Conservation (phyloP, 176 grass and related monocot species). For the Oryza glaberrima region DNA sequence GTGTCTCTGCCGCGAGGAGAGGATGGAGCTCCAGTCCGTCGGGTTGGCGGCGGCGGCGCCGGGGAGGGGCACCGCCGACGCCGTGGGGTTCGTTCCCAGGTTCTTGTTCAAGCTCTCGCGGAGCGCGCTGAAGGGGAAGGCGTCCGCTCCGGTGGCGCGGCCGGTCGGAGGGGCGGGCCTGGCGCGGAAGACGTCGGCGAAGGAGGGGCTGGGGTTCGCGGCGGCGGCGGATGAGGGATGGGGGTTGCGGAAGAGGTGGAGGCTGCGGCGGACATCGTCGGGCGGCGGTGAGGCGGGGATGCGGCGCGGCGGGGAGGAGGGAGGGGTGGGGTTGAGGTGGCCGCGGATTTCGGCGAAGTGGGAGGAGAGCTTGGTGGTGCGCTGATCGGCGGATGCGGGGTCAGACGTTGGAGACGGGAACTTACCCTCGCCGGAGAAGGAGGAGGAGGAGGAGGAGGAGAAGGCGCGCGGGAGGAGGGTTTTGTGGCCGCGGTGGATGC, state of each 20-base stretch:
- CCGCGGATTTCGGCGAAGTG: no score
- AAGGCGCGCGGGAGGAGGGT: slow-evolving; percentile 1
- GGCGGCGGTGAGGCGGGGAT: no score
- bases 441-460: not conserved
- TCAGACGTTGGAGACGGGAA: no score
- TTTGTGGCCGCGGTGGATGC: not conserved
- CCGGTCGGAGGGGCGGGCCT: not conserved
- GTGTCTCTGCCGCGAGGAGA: no score
- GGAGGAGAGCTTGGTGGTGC: no score
- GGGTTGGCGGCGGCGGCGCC: not conserved
- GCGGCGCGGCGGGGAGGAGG: no score
- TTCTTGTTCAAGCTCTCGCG: no score
- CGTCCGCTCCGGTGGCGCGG: not conserved
- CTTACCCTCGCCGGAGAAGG: no score
- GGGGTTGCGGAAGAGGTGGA: not conserved
- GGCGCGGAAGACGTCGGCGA: not conserved
- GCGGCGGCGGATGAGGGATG: not conserved
- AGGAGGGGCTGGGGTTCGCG: not conserved
- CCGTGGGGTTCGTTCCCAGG: no score
- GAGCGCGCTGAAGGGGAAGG: no score
- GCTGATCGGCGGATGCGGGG: no score
- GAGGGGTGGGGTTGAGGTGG: no score
- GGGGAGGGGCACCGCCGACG: not conserved
- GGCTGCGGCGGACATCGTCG: not conserved
- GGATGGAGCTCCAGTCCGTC: not conserved